Percentiles rank a stretch among this genome's conserved stretches.
phyloP scores from a whole-genome alignment of 768 basidiomycete species.

The Lactarius psammicola region DNA sequence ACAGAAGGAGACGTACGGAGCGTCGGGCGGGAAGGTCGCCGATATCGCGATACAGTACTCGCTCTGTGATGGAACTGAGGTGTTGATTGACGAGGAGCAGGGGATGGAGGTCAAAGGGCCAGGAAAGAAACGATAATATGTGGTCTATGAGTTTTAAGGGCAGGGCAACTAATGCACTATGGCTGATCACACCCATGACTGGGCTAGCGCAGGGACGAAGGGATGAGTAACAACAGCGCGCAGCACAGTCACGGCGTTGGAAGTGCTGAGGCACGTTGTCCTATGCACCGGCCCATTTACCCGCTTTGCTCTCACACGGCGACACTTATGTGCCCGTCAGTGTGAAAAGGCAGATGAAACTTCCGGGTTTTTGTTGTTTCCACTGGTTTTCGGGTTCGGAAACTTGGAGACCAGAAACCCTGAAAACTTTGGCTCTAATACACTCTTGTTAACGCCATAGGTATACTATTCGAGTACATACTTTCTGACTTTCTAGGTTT shows the following conservation, averaged over 20 bases:
- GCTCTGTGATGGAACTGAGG: conserved; percentile 35
- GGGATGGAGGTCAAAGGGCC: conserved; percentile 33
- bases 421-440: no score
- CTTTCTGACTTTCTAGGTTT: no score
- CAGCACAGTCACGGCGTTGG: no score
- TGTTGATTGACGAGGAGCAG: conserved; percentile 32
- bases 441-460: no score
- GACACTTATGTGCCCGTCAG: no score
- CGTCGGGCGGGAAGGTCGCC: conserved; percentile 35
- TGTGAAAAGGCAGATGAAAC: no score
- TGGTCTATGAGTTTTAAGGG: conserved; percentile 42
- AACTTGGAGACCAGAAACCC: no score
- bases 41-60: conserved; percentile 42
- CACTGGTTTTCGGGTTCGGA: no score
- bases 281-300: neutral
- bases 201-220: neutral
- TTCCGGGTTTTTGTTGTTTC: no score
- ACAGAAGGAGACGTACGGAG: conserved; percentile 41
- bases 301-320: neutral
- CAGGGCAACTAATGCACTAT: conserved; percentile 20
- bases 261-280: neutral
- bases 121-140: conserved; percentile 32
- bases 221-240: no score
- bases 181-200: neutral
- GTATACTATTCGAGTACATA: no score